phyloP scores from a whole-genome alignment of 768 basidiomycete species.

The Hygrophorus pudorinus region DNA sequence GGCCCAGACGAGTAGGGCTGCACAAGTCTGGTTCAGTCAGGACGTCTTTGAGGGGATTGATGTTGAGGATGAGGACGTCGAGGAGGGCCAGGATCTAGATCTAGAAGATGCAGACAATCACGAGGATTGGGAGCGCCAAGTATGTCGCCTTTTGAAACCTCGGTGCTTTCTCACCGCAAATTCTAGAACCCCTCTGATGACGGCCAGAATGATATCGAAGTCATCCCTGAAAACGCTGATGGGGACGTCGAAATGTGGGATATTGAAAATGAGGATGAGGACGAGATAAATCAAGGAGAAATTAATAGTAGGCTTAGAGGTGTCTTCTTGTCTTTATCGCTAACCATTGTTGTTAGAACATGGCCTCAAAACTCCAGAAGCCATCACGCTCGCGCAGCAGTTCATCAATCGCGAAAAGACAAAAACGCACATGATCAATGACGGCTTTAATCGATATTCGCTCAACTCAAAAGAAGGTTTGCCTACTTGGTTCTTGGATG shows the following conservation, averaged over 20 bases:
- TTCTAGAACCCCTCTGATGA: neutral
- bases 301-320: conserved; percentile 47
- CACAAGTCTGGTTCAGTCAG: conserved; percentile 94
- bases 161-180: neutral
- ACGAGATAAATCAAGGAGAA: conserved; percentile 52
- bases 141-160: neutral
- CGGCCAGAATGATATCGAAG: conserved; percentile 54
- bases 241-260: conserved; percentile 71
- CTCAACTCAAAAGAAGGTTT: conserved; percentile 86
- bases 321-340: neutral
- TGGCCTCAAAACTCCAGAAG: conserved; percentile 80
- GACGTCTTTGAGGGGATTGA: conserved; percentile 68
- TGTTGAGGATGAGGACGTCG: conserved; percentile 22
- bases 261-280: conserved; percentile 65
- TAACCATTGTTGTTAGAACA: conserved; percentile 38
- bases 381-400: conserved; percentile 83
- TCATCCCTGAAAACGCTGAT: conserved; percentile 56
- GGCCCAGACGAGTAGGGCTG: conserved; percentile 36
- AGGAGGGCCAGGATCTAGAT: conserved; percentile 20
- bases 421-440: conserved; percentile 80
- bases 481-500: conserved; percentile 95
- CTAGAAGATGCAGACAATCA: conserved; percentile 6
- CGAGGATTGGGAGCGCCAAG: too few relatives aligned
- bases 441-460: conserved; percentile 93
- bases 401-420: conserved; percentile 88